phyloP scores from a whole-genome alignment of 1,284 basidiomycete genomes.

The Exobasidium rhododendri region DNA sequence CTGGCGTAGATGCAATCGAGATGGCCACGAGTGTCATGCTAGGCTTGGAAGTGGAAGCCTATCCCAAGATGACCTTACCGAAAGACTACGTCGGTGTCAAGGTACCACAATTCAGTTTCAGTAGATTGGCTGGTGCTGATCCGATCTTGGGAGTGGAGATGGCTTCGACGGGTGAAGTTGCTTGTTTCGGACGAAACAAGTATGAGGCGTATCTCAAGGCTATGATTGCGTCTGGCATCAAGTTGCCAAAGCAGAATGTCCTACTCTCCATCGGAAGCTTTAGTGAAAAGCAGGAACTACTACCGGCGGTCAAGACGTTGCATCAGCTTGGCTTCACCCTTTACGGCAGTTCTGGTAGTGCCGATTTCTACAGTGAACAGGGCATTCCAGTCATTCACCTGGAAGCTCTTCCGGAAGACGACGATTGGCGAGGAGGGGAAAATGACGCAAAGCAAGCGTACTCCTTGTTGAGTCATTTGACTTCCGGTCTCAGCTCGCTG shows the following conservation, averaged over 20 bases:
- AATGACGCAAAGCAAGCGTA: constrained; percentile 48
- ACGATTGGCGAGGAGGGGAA: constrained; percentile 42
- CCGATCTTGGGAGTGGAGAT: constrained; percentile 99
- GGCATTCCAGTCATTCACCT: constrained; percentile 53
- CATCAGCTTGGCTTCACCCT: constrained; percentile 90
- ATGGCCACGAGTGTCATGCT: constrained; percentile 99
- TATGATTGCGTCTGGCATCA: constrained; percentile 90
- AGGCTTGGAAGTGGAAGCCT: constrained; percentile 79
- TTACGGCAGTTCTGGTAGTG: constrained; percentile 93
- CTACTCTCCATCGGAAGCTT: constrained; percentile 91
- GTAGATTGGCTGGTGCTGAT: constrained; percentile 89
- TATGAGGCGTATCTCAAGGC: constrained; percentile 98
- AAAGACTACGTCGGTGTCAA: constrained; percentile 95
- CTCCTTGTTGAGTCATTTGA: constrained; percentile 52
- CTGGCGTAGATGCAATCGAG: constrained; percentile 93
- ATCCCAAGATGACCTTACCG: constrained; percentile 82
- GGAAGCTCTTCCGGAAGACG: constrained; percentile 53
- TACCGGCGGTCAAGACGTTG: constrained; percentile 95
- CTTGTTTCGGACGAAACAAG: constrained; percentile 95
- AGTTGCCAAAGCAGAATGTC: constrained; percentile 91
- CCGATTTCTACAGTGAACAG: constrained; percentile 57
- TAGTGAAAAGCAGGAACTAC: constrained; percentile 94
- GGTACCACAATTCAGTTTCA: constrained; percentile 98
- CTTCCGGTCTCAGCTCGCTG: constrained; percentile 60
- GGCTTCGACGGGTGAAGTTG: constrained; percentile 99